Evolutionary conservation across 1,284 basidiomycete species (phyloP).

Genomic region (Boletellus dicymbophilus): DNA sequence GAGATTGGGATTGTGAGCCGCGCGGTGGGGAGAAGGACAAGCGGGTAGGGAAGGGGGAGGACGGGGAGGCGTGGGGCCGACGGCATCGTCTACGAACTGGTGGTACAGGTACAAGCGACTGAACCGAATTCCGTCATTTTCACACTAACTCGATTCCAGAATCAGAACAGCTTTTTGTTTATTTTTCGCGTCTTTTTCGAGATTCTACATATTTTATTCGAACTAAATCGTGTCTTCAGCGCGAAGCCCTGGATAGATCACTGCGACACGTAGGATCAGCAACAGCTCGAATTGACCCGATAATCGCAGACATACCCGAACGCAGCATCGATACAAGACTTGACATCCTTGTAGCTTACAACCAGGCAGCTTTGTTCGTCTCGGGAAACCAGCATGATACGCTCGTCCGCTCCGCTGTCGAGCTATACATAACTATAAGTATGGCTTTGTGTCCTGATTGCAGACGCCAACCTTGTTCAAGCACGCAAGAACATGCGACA

Average conservation of each 20-base stretch:
- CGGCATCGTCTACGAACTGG: conserved; percentile 18
- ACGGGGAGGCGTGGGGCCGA: conserved; percentile 51
- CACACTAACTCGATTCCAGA: no score
- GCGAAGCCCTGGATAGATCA: conserved; percentile 30
- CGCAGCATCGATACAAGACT: conserved; percentile 80
- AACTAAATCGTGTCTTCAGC: conserved; percentile 16
- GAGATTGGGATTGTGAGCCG: conserved; percentile 63
- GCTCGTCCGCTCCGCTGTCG: conserved; percentile 92
- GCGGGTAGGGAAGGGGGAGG: conserved; percentile 62
- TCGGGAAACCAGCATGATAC: conserved; percentile 91
- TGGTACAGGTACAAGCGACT: neutral
- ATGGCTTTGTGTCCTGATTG: neutral
- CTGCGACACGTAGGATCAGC: conserved; percentile 4
- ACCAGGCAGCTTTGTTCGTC: conserved; percentile 97
- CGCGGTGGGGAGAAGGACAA: conserved; percentile 67
- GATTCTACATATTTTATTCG: conserved; percentile 55
- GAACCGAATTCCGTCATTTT: conserved; percentile 1
- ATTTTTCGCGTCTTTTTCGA: conserved; percentile 65
- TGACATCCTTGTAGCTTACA: conserved; percentile 93
- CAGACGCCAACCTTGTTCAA: conserved; percentile 76
- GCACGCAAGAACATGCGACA: conserved; percentile 89
- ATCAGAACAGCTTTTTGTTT: no score
- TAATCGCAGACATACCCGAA: conserved; percentile 44
- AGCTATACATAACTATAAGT: conserved; percentile 53
- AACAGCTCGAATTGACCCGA: neutral